Evolutionary conservation across 371 early-diverging fungal species (phyloP).

Genomic region (Mortierella sp.): DNA sequence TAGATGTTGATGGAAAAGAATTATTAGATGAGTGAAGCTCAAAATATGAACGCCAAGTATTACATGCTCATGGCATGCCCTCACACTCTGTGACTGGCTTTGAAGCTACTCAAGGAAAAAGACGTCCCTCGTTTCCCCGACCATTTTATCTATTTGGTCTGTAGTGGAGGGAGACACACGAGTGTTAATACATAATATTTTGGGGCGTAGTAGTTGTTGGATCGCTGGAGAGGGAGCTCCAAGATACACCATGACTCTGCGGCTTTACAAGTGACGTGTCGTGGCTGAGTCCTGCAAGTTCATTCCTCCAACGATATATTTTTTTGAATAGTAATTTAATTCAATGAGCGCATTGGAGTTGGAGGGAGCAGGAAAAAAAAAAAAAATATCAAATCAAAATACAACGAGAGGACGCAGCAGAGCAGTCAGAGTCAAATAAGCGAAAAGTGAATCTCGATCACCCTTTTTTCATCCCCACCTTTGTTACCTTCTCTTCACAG

Average conservation of each 20-base stretch:
- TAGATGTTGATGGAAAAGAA: neutral
- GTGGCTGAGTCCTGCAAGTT: conserved; percentile 8
- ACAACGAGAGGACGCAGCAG: conserved; percentile 21
- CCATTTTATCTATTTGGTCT: too few species aligned
- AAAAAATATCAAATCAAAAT: too few species aligned
- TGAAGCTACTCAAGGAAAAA: too few species aligned
- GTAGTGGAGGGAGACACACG: too few species aligned
- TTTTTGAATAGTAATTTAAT: neutral
- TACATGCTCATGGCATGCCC: too few species aligned
- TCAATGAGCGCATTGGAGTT: conserved; percentile 22
- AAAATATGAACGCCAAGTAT: too few species aligned
- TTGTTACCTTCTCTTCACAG: neutral
- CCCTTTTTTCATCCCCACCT: conserved; percentile 1
- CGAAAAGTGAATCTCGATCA: conserved; percentile 8
- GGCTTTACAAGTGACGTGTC: neutral
- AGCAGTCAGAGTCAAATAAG: neutral
- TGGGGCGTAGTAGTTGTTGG: neutral
- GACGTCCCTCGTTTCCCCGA: too few species aligned
- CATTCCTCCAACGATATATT: neutral
- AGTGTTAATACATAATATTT: too few species aligned
- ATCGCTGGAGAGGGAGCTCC: neutral
- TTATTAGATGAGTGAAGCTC: too few species aligned
- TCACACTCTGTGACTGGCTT: too few species aligned
- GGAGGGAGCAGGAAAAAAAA: conserved; percentile 17
- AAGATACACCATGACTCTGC: neutral